Evolutionary conservation across 768 basidiomycete genomes (phyloP), one percentile per base, ranked within the genome.

Genomic region (Cystobasidium ongulense): DNA sequence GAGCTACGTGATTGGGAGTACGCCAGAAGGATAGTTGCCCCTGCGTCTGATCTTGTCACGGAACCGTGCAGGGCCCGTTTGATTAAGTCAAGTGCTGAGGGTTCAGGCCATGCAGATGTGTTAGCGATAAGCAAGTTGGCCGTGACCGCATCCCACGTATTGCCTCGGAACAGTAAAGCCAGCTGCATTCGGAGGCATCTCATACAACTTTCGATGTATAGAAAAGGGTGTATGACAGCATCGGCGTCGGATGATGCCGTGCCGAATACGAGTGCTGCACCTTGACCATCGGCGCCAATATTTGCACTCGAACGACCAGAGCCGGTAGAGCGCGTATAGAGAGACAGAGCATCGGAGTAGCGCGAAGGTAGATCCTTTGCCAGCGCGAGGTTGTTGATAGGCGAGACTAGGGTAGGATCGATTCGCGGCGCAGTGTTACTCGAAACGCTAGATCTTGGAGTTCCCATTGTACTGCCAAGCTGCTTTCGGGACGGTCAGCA

Each of bases 181-280:
- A 90, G 89, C 18, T 92, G 83, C 62, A 94, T 84, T 1, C 86
- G 85, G 5, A 88, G 82, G 78, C 90, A 90, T 46, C 91, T 86
- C 11, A 93, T 83, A 62, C 91, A 85, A 59, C 82, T 86, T 81
- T 80, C 84, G 84, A 77, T 84, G 80, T 89, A 90, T 33, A 92
- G 83, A 78, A 88, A 87, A 1, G 89, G 83, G 88, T 84, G 73
- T 87, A 83, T n/a, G 85, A 85, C 77, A 85, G 85, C 68, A 10
- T 87, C 86, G 68, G 85, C 84, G 75, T 87, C 86, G 74, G n/a
- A 21, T 63, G 11, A 4, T 2, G 23, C 38, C 17, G 31, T n/a
- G n/a, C 27, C 21, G 46, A 39, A 17, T 17, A 11, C 46, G 21
- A 3, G 46, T 3, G 7, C 46, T 50, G 46, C 18, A n/a, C 15